A percentile compares a stretch with the other conserved stretches of the same genome.
Evolutionary conservation across 306 rosid genomes (phyloP).

Genomic region (Acacia crassicarpa): DNA sequence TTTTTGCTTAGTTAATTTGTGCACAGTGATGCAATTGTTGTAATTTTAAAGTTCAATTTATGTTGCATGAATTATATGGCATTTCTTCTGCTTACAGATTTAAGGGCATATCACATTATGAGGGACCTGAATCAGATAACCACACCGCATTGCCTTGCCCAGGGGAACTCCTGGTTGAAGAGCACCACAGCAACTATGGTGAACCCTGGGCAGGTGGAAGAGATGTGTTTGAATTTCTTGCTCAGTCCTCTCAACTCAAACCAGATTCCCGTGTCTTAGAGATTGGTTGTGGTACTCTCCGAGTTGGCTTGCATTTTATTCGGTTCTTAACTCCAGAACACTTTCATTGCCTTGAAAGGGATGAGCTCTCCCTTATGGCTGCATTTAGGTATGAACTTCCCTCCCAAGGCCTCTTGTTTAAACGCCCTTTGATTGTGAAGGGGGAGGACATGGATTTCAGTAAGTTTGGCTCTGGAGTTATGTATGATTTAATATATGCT

Average conservation of each 20-base stretch:
- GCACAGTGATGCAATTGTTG: conserved; percentile 6
- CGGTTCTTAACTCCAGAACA: conserved; percentile 3
- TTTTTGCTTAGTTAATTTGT: conserved; percentile 4
- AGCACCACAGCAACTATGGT: conserved; percentile 21
- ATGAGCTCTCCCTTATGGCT: conserved; percentile 21
- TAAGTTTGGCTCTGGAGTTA: conserved; percentile 2
- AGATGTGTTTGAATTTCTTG: conserved; percentile 23
- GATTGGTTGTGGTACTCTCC: conserved; percentile 15
- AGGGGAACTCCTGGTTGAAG: conserved; percentile 18
- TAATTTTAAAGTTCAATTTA: not conserved
- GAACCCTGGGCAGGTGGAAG: conserved; percentile 26
- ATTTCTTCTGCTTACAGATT: not conserved
- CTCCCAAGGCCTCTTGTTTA: conserved; percentile 12
- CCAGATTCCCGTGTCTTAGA: conserved; percentile 18
- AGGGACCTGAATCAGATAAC: conserved; percentile 10
- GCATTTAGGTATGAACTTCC: conserved; percentile 15
- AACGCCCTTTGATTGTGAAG: conserved; percentile 20
- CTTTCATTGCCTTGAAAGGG: conserved; percentile 15
- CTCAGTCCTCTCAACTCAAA: conserved; percentile 8
- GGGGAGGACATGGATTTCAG: conserved; percentile 21
- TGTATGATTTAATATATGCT: conserved; percentile 17
- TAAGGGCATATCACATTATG: conserved; percentile 21
- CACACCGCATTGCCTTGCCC: conserved; percentile 17
- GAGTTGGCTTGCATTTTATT: conserved; percentile 18
- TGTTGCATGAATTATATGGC: not conserved